phyloP scores from a whole-genome alignment of 169 alveolate species.

The Cryptosporidium ryanae region DNA sequence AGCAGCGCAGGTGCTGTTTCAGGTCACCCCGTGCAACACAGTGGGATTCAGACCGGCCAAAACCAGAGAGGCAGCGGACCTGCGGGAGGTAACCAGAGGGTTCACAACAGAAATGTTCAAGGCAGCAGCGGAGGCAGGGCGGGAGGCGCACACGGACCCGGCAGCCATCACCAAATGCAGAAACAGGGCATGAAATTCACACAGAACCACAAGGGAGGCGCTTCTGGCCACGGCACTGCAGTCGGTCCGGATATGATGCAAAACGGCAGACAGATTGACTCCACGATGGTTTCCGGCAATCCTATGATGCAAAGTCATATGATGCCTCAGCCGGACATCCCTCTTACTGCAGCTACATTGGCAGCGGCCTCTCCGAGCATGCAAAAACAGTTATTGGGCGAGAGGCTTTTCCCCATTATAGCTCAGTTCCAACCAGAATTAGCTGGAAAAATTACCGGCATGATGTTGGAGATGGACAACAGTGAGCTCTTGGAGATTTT shows the following conservation, averaged over 20 bases:
- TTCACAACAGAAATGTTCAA: conserved; percentile 61
- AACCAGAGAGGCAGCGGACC: conserved; percentile 10
- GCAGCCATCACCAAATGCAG: conserved; percentile 24
- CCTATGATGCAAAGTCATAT: conserved; percentile 16
- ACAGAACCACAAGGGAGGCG: conserved; percentile 44
- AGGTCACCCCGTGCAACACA: conserved; percentile 8
- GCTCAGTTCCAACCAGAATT: conserved; percentile 92
- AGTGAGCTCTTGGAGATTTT: conserved; percentile 90
- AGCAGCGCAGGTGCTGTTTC: conserved; percentile 16
- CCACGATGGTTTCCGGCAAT: conserved; percentile 10
- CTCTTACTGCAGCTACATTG: conserved; percentile 83
- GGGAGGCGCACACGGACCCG: conserved; percentile 39
- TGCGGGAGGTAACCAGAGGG: conserved; percentile 52
- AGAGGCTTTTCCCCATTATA: conserved; percentile 91
- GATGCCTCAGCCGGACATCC: conserved; percentile 71
- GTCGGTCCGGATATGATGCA: conserved; percentile 66
- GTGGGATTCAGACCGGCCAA: conserved; percentile 37
- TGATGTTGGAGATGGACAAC: conserved; percentile 97
- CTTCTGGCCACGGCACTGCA: not conserved
- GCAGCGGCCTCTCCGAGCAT: conserved; percentile 88
- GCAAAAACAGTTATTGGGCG: conserved; percentile 96
- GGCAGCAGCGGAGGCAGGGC: conserved; percentile 42
- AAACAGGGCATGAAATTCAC: conserved; percentile 64
- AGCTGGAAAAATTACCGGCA: conserved; percentile 95
- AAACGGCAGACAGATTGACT: conserved; percentile 35